phyloP scores from a whole-genome alignment of 2,329 filamentous ascomycete genomes.

The Neonectria ditissima region DNA sequence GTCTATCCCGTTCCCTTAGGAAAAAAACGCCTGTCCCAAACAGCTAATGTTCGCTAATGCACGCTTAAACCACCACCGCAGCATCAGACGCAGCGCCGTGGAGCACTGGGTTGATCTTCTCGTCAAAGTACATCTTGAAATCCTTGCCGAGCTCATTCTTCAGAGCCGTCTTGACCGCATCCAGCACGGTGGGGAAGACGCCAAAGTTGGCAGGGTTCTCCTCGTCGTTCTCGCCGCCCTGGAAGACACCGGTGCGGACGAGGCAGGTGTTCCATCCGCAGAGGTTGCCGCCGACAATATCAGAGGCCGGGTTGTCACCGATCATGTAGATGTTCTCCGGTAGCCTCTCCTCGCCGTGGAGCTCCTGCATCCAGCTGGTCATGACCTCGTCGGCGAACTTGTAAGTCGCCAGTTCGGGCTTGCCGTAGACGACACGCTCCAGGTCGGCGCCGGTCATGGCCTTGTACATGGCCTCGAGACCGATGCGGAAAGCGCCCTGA shows the following conservation, averaged over 20 bases:
- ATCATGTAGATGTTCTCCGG: slow-evolving; percentile 87
- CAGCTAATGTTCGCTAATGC: neutral
- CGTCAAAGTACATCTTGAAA: slow-evolving; percentile 79
- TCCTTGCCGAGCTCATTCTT: slow-evolving; percentile 78
- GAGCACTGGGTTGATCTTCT: slow-evolving; percentile 76
- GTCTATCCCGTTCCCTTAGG: neutral
- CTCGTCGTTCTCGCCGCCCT: slow-evolving; percentile 80
- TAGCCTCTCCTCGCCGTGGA: slow-evolving; percentile 76
- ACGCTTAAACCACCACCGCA: slow-evolving; percentile 38
- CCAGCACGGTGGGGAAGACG: slow-evolving; percentile 79
- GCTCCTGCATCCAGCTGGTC: slow-evolving; percentile 78
- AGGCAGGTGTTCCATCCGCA: slow-evolving; percentile 86
- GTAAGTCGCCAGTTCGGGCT: slow-evolving; percentile 81
- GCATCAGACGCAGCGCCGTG: slow-evolving; percentile 53
- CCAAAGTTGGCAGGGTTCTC: slow-evolving; percentile 83
- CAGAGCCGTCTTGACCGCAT: slow-evolving; percentile 73
- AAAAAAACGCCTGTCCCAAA: neutral
- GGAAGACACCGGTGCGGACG: slow-evolving; percentile 82
- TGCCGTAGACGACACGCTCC: slow-evolving; percentile 61
- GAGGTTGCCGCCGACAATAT: slow-evolving; percentile 74
- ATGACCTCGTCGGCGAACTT: slow-evolving; percentile 73
- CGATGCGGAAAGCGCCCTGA: slow-evolving; percentile 86
- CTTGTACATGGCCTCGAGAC: slow-evolving; percentile 80
- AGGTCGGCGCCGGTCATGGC: slow-evolving; percentile 66
- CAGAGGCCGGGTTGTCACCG: slow-evolving; percentile 75